These are phyloP conservation scores for Cryphonectria nitschkei DNA, from an alignment of 2,329 filamentous ascomycete genomes.

Conservation along the genomic window DNA sequence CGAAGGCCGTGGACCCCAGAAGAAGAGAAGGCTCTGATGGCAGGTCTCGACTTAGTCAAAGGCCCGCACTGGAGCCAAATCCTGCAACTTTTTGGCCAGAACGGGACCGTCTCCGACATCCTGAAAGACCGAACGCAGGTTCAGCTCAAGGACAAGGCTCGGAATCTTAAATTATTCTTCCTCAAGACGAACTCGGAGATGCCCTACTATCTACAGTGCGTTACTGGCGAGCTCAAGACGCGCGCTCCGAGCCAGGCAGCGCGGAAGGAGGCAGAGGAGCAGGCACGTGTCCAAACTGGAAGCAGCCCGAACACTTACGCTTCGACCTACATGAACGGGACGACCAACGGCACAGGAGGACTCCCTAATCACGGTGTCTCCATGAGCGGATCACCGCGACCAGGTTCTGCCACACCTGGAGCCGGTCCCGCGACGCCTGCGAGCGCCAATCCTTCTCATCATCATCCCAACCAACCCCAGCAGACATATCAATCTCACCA, in stretches of 20 bases:
- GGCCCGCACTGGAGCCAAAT: constrained; percentile 95
- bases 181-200: constrained; percentile 90
- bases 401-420: constrained; percentile 15
- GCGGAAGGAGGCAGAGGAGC: constrained; percentile 68
- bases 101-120: constrained; percentile 79
- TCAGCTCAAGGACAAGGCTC: constrained; percentile 88
- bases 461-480: constrained; percentile 23
- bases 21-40: constrained; percentile 88
- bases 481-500: constrained; percentile 28
- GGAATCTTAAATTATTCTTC: constrained; percentile 89
- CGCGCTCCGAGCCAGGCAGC: constrained; percentile 76
- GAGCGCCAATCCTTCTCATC: constrained; percentile 19
- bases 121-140: constrained; percentile 89
- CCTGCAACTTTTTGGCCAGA: constrained; percentile 77
- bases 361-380: constrained; percentile 16
- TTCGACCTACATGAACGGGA: constrained; percentile 21
- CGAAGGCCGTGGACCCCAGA: constrained; percentile 85
- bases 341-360: constrained; percentile 13
- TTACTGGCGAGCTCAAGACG: constrained; percentile 89
- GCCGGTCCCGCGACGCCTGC: constrained; percentile 12
- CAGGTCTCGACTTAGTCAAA: constrained; percentile 84
- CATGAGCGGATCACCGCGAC: constrained; percentile 15
- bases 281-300: constrained; percentile 63
- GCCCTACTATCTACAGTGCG: constrained; percentile 82
- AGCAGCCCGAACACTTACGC: constrained; percentile 53